A percentile compares a stretch with the other conserved stretches of the same genome.
Conservation (phyloP, 2,329 filamentous ascomycete genomes). For the Fusarium burgessii region DNA sequence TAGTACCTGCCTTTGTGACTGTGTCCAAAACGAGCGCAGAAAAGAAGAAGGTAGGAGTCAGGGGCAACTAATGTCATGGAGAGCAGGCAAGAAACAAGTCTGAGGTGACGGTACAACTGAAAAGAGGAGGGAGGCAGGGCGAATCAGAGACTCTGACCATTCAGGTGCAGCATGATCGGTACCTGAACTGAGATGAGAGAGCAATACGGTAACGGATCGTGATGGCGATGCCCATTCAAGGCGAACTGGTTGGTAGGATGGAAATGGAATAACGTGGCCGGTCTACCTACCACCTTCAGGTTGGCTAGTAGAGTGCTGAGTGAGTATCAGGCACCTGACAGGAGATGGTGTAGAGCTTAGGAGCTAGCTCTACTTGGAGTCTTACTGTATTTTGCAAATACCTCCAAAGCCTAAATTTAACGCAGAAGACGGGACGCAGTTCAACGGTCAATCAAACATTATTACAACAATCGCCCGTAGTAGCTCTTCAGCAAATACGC, state of each 20-base stretch:
- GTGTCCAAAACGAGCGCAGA: background rate
- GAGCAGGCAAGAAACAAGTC: constrained; percentile 17
- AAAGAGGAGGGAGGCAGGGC: constrained; percentile 1
- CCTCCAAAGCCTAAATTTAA: background rate
- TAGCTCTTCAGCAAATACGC: background rate
- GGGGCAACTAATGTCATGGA: constrained; percentile 27
- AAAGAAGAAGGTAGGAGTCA: constrained; percentile 29
- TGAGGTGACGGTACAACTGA: background rate
- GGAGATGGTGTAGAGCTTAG: constrained; percentile 19
- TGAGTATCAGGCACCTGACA: background rate
- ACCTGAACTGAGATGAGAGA: constrained; percentile 30
- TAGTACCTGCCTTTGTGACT: background rate
- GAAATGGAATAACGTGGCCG: constrained; percentile 35
- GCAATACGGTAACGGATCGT: background rate
- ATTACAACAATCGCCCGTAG: constrained; percentile 5
- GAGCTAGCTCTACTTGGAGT: constrained; percentile 3
- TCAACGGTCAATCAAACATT: background rate
- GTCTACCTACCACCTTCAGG: constrained; percentile 3
- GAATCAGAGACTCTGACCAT: constrained; percentile 8
- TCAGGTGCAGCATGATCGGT: constrained; percentile 12
- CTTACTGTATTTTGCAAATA: constrained; percentile 12
- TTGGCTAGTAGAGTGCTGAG: background rate
- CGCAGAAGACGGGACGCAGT: background rate
- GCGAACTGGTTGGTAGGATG: constrained; percentile 4
- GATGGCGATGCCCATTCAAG: constrained; percentile 23